Evolutionary conservation across 2,329 filamentous ascomycete genomes (phyloP), one percentile per base, ranked within the genome.

Genomic region (Teratosphaeria epicoccoides): DNA sequence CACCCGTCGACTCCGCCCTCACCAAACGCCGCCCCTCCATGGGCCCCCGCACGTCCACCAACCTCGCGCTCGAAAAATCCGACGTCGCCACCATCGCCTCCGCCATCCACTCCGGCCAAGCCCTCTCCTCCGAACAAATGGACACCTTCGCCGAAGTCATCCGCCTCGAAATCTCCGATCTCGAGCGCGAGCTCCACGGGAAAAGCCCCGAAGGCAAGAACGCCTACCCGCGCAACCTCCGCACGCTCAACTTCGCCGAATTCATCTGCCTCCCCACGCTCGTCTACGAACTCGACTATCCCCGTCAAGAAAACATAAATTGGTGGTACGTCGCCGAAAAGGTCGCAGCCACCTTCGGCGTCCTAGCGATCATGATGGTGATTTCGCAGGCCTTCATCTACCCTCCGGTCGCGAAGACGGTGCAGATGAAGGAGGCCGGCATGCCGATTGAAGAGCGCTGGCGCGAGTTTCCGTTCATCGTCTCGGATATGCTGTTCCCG

Each of bases 281-380:
- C 4, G 84, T 89, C 12, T 91, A 90, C 65, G 87, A 91, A 64
- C 76, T 87, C 44, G 82, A 87, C 60, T 90, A 90, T 61, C 86
- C 87, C 2, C 78, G 84, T n/a, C 76, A 78, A 43, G 79, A 86
- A 17, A 73, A 67, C 4, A 84, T 87, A 57, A 82, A 85, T 67
- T 88, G 85, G 85, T 74, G 72, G 57, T 90, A 90, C 61, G 84
- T 88, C 3, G 75, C 77, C 6, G 86, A 90, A 66, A 90, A 90
- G 66, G 70, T 76, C 1, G 73, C 76, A 1, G 86, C 86, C 1
- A 84, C 82, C 14, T 78, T 89, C 53, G 86, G 86, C 6, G 75
- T 87, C 51, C 79, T 89, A 37, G 82, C 84, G 61, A 80, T 88
- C 55, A 90, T 90, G 87, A 84, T 88, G 55, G 80, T 88, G 63